These are phyloP conservation scores for Lentithecium fluviatile DNA, from an alignment of 495 filamentous ascomycete genomes.

Conservation along the genomic window DNA sequence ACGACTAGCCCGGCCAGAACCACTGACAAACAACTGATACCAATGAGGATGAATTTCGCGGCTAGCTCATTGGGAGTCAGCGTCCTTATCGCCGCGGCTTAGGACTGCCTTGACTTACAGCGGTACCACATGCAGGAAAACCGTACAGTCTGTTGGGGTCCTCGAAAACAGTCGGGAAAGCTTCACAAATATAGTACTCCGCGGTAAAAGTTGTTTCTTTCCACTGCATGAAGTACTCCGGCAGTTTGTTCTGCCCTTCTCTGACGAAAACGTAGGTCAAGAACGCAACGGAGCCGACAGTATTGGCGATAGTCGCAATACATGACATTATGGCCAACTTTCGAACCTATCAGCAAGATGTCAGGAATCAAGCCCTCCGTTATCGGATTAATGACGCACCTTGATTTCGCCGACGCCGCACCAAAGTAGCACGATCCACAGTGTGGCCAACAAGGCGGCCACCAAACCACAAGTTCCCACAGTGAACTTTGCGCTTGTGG, in stretches of 20 bases:
- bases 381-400: not conserved
- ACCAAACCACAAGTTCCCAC: not conserved
- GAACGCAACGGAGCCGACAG: not conserved
- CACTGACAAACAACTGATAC: not conserved
- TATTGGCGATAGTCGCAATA: not conserved
- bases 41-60: not conserved
- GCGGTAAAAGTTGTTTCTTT: not conserved
- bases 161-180: conserved; percentile 6
- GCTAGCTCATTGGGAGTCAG: not conserved
- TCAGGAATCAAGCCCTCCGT: not conserved
- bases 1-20: not conserved
- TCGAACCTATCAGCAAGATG: not conserved
- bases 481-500: not conserved
- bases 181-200: conserved; percentile 19
- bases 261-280: conserved; percentile 14
- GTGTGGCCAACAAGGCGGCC: not conserved
- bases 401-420: not conserved
- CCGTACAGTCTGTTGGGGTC: conserved; percentile 7
- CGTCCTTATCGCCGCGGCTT: not conserved
- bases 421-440: not conserved
- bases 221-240: conserved; percentile 4
- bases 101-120: conserved; percentile 2
- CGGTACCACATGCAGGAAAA: conserved; percentile 9
- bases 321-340: not conserved
- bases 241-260: not conserved